Evolutionary conservation across 495 filamentous ascomycete species (phyloP).

Genomic region (Penicillium macrosclerotiorum): DNA sequence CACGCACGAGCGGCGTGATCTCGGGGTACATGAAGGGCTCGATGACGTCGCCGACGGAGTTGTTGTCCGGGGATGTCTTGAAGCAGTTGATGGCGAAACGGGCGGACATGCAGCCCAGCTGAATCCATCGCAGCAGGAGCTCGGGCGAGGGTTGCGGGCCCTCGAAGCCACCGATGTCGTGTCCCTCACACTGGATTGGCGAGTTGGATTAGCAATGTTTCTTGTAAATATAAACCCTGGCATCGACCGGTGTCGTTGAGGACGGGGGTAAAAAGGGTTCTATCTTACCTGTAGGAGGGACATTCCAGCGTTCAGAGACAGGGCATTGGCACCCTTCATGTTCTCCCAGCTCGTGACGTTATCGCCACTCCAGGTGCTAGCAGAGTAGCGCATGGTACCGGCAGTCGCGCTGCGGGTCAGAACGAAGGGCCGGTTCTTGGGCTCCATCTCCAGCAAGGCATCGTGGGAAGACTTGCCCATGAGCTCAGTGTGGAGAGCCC

Average conservation of each 20-base stretch:
- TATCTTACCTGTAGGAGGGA: constrained; percentile 44
- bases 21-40: constrained; percentile 73
- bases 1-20: constrained; percentile 55
- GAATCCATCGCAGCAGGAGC: constrained; percentile 67
- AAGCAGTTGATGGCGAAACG: constrained; percentile 75
- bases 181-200: constrained; percentile 55
- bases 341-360: constrained; percentile 65
- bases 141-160: constrained; percentile 66
- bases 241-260: too few species aligned
- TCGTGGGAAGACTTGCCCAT: constrained; percentile 66
- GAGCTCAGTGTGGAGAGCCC: constrained; percentile 62
- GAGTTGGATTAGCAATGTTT: neutral
- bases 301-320: constrained; percentile 65
- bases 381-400: constrained; percentile 64
- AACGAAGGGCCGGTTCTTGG: constrained; percentile 58
- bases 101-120: constrained; percentile 64
- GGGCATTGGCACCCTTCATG: constrained; percentile 64
- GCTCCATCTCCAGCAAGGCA: constrained; percentile 53
- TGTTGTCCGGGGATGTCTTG: constrained; percentile 63
- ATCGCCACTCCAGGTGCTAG: constrained; percentile 67
- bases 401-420: constrained; percentile 67
- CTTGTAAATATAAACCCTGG: too few species aligned
- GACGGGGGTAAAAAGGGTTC: too few species aligned
- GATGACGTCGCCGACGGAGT: constrained; percentile 63
- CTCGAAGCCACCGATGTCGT: constrained; percentile 72